Conservation (phyloP, 2,329 filamentous ascomycete species). For the Rugonectria rugulosa region DNA sequence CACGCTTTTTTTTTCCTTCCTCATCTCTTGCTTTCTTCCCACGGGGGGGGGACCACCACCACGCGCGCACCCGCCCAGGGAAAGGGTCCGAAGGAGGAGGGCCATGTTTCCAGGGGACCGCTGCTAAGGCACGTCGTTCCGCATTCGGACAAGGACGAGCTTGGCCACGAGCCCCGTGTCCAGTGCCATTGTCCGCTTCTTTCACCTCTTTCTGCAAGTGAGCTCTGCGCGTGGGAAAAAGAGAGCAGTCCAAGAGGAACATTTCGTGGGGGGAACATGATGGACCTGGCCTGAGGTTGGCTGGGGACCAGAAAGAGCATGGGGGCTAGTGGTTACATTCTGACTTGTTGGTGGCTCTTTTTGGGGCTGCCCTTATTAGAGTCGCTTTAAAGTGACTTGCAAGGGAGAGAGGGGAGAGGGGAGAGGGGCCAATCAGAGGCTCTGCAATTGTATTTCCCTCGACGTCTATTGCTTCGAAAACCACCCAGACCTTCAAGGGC, state of each 20-base stretch:
- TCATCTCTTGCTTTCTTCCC: too few relatives aligned
- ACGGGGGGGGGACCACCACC: too few relatives aligned
- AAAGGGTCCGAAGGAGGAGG: too few relatives aligned
- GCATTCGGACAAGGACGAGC: slow-evolving; percentile 1
- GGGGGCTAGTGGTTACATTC: neutral
- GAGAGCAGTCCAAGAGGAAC: neutral
- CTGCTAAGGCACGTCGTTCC: slow-evolving; percentile 13
- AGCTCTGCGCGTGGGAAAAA: too few relatives aligned
- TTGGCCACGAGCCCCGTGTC: slow-evolving; percentile 2
- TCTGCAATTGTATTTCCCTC: slow-evolving; percentile 5
- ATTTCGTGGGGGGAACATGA: slow-evolving; percentile 1
- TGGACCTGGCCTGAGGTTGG: neutral
- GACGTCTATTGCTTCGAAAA: slow-evolving; percentile 11
- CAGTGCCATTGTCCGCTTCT: too few relatives aligned
- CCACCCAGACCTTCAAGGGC: too few relatives aligned
- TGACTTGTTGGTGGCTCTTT: neutral
- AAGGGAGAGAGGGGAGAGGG: slow-evolving; percentile 6
- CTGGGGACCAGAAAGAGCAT: neutral
- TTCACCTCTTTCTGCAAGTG: too few relatives aligned
- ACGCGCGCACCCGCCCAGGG: too few relatives aligned
- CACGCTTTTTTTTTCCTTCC: too few relatives aligned
- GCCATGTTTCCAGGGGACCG: too few relatives aligned
- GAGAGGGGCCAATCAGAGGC: slow-evolving; percentile 10
- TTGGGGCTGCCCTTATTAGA: too few relatives aligned
- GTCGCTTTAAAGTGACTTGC: neutral